A percentile compares a stretch with the other conserved stretches of the same genome.
Conservation (phyloP, 225 moss, liverwort and hornwort species). For the Antitrichia curtipendula region DNA sequence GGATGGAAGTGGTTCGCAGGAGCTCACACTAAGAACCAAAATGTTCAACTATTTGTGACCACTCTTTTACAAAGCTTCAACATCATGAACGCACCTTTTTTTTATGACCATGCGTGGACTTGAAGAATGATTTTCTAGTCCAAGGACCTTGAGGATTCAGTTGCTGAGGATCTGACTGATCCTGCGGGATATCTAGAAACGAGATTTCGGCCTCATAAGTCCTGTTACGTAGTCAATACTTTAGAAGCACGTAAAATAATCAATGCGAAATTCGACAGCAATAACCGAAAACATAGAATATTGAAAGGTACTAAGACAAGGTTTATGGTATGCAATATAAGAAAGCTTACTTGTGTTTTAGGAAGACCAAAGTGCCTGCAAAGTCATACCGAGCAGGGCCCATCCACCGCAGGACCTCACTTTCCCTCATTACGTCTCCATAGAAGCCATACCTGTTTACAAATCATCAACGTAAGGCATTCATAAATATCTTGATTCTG, state of each 20-base stretch:
- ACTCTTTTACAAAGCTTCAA: not conserved
- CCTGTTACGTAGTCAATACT: constrained; percentile 24
- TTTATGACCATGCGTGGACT: not conserved
- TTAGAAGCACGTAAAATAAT: not conserved
- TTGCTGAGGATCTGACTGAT: constrained; percentile 4
- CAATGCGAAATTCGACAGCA: not conserved
- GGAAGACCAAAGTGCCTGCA: constrained; percentile 71
- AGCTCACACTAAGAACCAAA: not conserved
- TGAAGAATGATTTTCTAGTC: constrained; percentile 15
- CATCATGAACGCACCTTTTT: constrained; percentile 13
- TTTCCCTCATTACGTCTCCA: constrained; percentile 90
- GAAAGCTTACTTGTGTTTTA: constrained; percentile 69
- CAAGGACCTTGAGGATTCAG: constrained; percentile 38
- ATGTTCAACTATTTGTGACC: not conserved
- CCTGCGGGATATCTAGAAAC: constrained; percentile 63
- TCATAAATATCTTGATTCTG: not conserved
- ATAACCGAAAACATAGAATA: not conserved
- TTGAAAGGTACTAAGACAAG: not conserved
- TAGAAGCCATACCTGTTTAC: constrained; percentile 84
- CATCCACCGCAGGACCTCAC: constrained; percentile 75
- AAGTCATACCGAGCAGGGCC: constrained; percentile 91
- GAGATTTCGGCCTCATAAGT: constrained; percentile 80
- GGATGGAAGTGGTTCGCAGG: not conserved
- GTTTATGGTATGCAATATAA: not conserved
- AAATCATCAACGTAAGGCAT: not conserved